Base-by-base conservation (phyloP, 176 grass and related monocot genomes). In the Oryza brachyantha region DNA sequence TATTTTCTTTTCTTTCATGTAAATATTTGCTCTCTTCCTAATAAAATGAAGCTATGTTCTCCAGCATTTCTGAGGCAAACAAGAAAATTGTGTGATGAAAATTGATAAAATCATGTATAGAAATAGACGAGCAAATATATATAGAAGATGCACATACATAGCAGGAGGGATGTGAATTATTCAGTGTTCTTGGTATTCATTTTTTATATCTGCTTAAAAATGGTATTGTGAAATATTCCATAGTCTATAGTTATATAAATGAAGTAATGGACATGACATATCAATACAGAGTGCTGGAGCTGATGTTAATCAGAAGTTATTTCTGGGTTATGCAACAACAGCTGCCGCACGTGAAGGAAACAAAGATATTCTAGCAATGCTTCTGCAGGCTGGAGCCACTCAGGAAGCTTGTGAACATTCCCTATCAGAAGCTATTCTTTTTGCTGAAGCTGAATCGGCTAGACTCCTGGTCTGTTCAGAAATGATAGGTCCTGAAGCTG, bases 301-400 rank as follows among this genome's bases (percentile, higher is more conserved):
- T 78, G 83, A 88, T 66, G 86, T 92, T 37, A 92, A 92, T 77
- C 68, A 76, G 70, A 85, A 92, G 45, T 70, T 92, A 69, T 92
- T 88, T 67, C 78, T 83, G 17, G 90, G 90, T 57, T 92, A 88
- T 75, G 68, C 90, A 71, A 86, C 85, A 66, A 92, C 90, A 19
- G 90, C 83, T 74, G 86, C 90, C 34, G 90, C 86, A 42, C 85
- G 77, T 31, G 72, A 85, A 72, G 90, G 86, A 70, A 74, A 92
- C 68, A 74, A 46, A 26, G 40, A 66, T 74, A 69, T 88, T 67
- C 73, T 92, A 28, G 32, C 79, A 37, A 83, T 92, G 86, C 86
- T 92, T 77, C 28, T 92, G 26, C 70, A 80, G 68, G 35, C 72
- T 34, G 81, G 89, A 68, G 81, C 68, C 35, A 85, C 85, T 4